Evolutionary conservation across 2,329 filamentous ascomycete genomes (phyloP).

Genomic region (Davidsoniella virescens): DNA sequence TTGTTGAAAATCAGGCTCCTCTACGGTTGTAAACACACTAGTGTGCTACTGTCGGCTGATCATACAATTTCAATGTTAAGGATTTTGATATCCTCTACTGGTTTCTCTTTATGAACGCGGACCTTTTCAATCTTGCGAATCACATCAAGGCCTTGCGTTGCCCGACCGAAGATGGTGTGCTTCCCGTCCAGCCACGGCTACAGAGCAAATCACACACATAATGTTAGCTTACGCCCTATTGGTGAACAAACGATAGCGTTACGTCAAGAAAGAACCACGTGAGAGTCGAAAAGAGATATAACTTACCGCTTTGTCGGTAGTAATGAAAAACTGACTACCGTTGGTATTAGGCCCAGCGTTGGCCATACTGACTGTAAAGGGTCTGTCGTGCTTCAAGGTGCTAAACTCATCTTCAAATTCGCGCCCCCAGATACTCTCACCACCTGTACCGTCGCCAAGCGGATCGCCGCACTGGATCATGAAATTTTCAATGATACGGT

Average conservation of each 20-base stretch:
- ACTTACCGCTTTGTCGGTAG: constrained; percentile 80
- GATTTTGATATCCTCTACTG: constrained; percentile 94
- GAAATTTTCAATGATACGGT: constrained; percentile 92
- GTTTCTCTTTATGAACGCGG: constrained; percentile 78
- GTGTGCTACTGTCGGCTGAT: constrained; percentile 2
- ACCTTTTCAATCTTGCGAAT: constrained; percentile 91
- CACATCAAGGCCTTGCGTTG: constrained; percentile 79
- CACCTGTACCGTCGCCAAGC: constrained; percentile 74
- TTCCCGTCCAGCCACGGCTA: constrained; percentile 87
- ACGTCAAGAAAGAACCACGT: not conserved
- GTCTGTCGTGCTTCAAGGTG: constrained; percentile 79
- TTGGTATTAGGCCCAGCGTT: constrained; percentile 94
- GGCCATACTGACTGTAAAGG: constrained; percentile 94
- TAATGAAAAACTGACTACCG: constrained; percentile 95
- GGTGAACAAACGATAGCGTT: constrained; percentile 6
- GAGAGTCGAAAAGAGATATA: not conserved
- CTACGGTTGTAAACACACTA: too few relatives aligned
- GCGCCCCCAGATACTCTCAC: constrained; percentile 82
- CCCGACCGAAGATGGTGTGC: constrained; percentile 89
- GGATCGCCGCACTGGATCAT: constrained; percentile 91
- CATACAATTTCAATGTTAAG: constrained; percentile 60
- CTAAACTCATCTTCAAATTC: constrained; percentile 92
- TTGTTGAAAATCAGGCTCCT: not conserved
- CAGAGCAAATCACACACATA: not conserved
- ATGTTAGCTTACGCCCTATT: constrained; percentile 17